Percentiles rank a stretch among this genome's conserved stretches.
Conservation (phyloP, 2,329 filamentous ascomycete genomes). For the Epichloe coenophiala region DNA sequence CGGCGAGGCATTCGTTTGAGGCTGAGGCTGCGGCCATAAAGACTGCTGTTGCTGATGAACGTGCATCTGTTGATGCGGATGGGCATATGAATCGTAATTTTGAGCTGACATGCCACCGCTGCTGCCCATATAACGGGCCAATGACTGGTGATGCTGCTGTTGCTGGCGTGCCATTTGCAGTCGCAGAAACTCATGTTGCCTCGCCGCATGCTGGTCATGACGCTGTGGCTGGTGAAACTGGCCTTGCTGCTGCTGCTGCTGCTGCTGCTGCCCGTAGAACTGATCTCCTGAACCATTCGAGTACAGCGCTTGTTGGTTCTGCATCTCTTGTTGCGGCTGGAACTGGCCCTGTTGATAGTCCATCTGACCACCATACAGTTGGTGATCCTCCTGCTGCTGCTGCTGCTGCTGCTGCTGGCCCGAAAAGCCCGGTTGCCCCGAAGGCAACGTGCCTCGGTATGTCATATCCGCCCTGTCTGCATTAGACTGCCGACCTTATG, state of each 20-base stretch:
- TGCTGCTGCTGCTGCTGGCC: constrained; percentile 14
- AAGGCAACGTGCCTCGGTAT: constrained; percentile 19
- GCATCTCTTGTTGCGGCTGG: constrained; percentile 12
- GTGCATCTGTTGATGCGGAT: constrained; percentile 9
- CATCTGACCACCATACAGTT: constrained; percentile 13
- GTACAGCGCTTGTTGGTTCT: constrained; percentile 9
- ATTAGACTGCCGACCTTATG: constrained; percentile 4
- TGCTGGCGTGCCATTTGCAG: constrained; percentile 10
- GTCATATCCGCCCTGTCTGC: constrained; percentile 19
- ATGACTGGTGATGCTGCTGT: constrained; percentile 1
- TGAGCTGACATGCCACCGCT: background rate
- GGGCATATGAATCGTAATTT: constrained; percentile 11
- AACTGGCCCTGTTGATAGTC: constrained; percentile 13
- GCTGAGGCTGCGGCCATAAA: constrained; percentile 10
- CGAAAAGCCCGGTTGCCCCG: constrained; percentile 16
- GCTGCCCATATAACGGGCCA: constrained; percentile 1
- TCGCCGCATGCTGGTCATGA: constrained; percentile 9
- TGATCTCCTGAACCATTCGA: constrained; percentile 6
- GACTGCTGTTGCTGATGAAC: constrained; percentile 3
- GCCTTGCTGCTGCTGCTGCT: constrained; percentile 10
- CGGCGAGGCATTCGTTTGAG: constrained; percentile 6
- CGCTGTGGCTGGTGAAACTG: constrained; percentile 10
- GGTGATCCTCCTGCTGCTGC: too few species aligned
- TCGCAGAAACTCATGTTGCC: constrained; percentile 13
- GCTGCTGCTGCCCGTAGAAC: constrained; percentile 11